phyloP scores from a whole-genome alignment of 257 asterid genomes.

The Fraxinus americana region DNA sequence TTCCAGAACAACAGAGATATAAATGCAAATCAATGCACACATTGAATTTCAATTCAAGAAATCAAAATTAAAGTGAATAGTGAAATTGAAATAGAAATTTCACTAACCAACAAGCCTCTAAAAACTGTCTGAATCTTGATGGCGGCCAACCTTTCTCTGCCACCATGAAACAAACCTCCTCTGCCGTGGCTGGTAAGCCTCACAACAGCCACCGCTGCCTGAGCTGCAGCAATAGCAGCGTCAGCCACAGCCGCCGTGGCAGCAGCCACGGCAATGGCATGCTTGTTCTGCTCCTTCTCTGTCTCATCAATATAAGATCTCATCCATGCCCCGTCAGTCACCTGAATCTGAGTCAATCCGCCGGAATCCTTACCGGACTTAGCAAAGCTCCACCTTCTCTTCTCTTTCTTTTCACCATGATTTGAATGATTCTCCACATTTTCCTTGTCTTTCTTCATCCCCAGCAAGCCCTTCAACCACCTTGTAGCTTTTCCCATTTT shows the following conservation, averaged over 20 bases:
- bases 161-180: conserved; percentile 45
- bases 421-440: conserved; percentile 47
- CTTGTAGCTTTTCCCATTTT: conserved; percentile 87
- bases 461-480: conserved; percentile 81
- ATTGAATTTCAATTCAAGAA: not conserved
- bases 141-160: conserved; percentile 66
- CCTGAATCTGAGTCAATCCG: conserved; percentile 31
- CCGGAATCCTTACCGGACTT: conserved; percentile 53
- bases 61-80: not conserved
- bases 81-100: conserved; percentile 8
- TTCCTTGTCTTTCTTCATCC: conserved; percentile 77
- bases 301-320: conserved; percentile 59
- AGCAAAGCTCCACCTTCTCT: conserved; percentile 71
- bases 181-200: conserved; percentile 78
- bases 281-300: conserved; percentile 72
- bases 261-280: conserved; percentile 88
- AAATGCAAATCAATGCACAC: not conserved
- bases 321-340: conserved; percentile 51
- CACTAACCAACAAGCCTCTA: conserved; percentile 81
- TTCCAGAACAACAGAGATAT: conserved; percentile 2
- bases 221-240: conserved; percentile 95
- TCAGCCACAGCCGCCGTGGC: conserved; percentile 96
- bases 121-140: conserved; percentile 75
- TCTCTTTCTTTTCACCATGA: conserved; percentile 53
- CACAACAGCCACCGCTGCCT: conserved; percentile 94